phyloP scores from a whole-genome alignment of 129 eudicot genomes.

The Lactuca saligna region DNA sequence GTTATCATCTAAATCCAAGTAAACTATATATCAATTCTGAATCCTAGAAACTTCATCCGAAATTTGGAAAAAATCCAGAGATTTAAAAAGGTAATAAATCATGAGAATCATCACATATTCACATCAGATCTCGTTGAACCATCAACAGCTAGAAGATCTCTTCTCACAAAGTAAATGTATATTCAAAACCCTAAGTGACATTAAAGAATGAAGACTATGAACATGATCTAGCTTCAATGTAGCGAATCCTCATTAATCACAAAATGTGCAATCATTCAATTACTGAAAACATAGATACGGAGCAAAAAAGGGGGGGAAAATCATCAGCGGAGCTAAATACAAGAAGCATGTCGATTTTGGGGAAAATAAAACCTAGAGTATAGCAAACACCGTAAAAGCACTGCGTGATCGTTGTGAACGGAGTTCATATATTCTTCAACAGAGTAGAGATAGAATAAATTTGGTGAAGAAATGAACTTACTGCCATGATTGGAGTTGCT shows the following conservation, averaged over 20 bases:
- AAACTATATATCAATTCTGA: not conserved
- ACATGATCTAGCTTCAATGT: conserved; percentile 24
- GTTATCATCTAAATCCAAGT: not conserved
- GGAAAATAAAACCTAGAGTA: not conserved
- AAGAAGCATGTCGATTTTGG: not conserved
- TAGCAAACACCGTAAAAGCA: not conserved
- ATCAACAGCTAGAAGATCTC: not conserved
- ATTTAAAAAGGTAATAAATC: not conserved
- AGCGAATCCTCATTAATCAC: conserved; percentile 15
- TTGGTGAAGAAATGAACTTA: conserved; percentile 14
- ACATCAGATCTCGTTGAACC: conserved; percentile 12
- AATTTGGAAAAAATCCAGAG: not conserved
- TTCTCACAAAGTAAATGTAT: conserved; percentile 12
- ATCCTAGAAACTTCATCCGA: conserved; percentile 6
- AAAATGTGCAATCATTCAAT: not conserved
- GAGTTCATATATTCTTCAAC: not conserved
- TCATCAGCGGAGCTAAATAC: not conserved
- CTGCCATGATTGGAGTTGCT: conserved; percentile 16
- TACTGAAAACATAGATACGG: not conserved
- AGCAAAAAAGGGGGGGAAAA: not conserved
- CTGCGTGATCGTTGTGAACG: not conserved
- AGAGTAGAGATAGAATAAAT: not conserved
- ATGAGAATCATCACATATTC: conserved; percentile 6
- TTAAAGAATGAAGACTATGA: not conserved
- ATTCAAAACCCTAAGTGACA: conserved; percentile 17